Percentiles rank a stretch among this genome's conserved stretches.
Conservation (phyloP, 192 early-diverging fungal species). For the Coemansia sp. region DNA sequence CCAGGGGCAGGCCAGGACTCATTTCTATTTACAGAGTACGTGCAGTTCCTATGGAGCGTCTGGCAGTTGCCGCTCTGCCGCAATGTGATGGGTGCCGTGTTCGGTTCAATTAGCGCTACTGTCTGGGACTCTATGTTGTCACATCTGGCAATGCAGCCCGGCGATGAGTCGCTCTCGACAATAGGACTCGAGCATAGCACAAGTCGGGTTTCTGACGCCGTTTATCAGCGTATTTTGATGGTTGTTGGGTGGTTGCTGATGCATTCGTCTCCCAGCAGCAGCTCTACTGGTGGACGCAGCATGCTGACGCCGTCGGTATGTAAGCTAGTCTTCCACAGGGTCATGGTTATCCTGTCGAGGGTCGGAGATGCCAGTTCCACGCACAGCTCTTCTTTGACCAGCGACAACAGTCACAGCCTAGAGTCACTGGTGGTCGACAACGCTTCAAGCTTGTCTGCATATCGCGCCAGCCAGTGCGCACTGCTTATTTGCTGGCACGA, state of each 20-base stretch:
- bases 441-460: background rate
- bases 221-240: constrained; percentile 10
- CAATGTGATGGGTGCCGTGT: constrained; percentile 1
- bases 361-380: background rate
- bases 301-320: constrained; percentile 22
- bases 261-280: constrained; percentile 13
- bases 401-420: background rate
- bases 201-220: background rate
- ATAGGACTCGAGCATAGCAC: background rate
- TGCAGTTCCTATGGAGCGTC: constrained; percentile 30
- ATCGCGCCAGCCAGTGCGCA: constrained; percentile 23
- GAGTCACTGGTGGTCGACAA: background rate
- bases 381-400: background rate
- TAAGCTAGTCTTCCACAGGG: constrained; percentile 32
- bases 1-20: background rate
- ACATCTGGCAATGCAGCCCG: background rate
- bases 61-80: constrained; percentile 28
- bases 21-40: constrained; percentile 27
- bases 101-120: constrained; percentile 14
- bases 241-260: constrained; percentile 36
- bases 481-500: constrained; percentile 25
- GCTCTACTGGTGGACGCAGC: background rate
- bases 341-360: constrained; percentile 10
- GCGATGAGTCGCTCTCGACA: background rate
- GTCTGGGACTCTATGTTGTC: constrained; percentile 36